Evolutionary conservation across 2,329 filamentous ascomycete species (phyloP).

Genomic region (Pseudocercospora crystallina): DNA sequence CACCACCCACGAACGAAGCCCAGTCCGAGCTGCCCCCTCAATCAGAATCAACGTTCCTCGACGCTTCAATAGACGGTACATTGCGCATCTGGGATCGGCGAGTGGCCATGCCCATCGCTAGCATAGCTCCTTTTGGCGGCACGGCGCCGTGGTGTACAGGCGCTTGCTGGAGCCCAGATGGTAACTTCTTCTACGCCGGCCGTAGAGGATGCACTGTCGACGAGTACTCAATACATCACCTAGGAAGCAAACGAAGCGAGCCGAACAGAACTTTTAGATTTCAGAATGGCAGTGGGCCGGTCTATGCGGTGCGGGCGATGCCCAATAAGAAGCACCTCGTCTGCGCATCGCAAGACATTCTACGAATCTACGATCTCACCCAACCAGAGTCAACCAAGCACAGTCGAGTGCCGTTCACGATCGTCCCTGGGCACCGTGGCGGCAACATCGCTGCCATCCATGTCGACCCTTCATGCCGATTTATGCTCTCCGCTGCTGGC

Average conservation of each 20-base stretch:
- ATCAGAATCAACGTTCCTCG: slow-evolving; percentile 79
- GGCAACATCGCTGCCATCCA: slow-evolving; percentile 86
- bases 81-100: slow-evolving; percentile 93
- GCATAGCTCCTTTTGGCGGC: slow-evolving; percentile 69
- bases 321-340: slow-evolving; percentile 87
- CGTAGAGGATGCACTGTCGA: slow-evolving; percentile 90
- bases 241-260: slow-evolving; percentile 59
- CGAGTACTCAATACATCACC: slow-evolving; percentile 83
- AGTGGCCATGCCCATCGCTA: slow-evolving; percentile 72
- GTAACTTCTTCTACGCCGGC: slow-evolving; percentile 92
- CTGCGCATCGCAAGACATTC: slow-evolving; percentile 90
- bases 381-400: slow-evolving; percentile 61
- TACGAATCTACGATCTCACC: slow-evolving; percentile 86
- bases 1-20: slow-evolving; percentile 36
- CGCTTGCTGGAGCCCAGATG: slow-evolving; percentile 92
- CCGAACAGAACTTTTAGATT: slow-evolving; percentile 82
- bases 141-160: slow-evolving; percentile 98
- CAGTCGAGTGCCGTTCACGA: slow-evolving; percentile 88
- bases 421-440: slow-evolving; percentile 85
- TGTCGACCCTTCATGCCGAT: slow-evolving; percentile 81
- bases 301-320: slow-evolving; percentile 87
- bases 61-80: slow-evolving; percentile 81
- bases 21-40: slow-evolving; percentile 45
- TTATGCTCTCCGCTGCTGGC: slow-evolving; percentile 88
- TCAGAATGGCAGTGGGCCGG: slow-evolving; percentile 81